These are phyloP conservation scores for Ophiorrhiza pumila DNA, from an alignment of 257 asterid species.

Conservation along the genomic window DNA sequence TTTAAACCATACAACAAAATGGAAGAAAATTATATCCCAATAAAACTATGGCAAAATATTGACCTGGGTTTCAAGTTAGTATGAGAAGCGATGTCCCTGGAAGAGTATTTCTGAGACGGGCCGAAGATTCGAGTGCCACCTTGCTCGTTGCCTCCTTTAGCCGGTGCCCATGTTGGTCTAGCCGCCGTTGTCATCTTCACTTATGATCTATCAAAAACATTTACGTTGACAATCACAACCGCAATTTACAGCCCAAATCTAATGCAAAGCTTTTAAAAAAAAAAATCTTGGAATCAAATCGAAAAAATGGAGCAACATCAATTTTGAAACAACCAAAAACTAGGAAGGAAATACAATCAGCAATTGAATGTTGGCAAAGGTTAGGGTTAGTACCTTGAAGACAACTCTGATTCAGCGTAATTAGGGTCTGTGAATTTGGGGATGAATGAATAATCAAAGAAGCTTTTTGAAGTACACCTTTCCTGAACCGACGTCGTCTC, in stretches of 20 bases:
- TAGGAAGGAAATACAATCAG: too few relatives aligned
- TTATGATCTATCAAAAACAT: neutral
- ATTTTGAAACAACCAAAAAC: too few relatives aligned
- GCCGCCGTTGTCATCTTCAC: slow-evolving; percentile 87
- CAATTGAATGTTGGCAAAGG: too few relatives aligned
- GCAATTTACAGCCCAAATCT: neutral
- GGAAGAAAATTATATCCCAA: neutral
- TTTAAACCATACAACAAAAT: neutral
- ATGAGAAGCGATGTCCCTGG: slow-evolving; percentile 92
- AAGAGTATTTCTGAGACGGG: slow-evolving; percentile 93
- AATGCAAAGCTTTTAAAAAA: neutral
- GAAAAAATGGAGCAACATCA: neutral
- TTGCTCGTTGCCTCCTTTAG: slow-evolving; percentile 97
- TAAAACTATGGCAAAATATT: neutral
- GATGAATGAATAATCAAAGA: neutral
- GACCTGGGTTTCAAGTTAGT: slow-evolving; percentile 88
- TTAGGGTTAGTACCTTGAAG: neutral
- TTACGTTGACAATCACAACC: neutral
- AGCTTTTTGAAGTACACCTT: neutral
- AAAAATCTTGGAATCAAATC: neutral
- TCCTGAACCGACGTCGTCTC: neutral
- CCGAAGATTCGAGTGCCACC: slow-evolving; percentile 95
- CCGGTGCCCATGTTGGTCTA: slow-evolving; percentile 99
- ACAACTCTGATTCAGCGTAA: too few relatives aligned
- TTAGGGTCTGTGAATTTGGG: slow-evolving; percentile 1